Evolutionary conservation across 768 basidiomycete species (phyloP).

Genomic region (Mycena venus): DNA sequence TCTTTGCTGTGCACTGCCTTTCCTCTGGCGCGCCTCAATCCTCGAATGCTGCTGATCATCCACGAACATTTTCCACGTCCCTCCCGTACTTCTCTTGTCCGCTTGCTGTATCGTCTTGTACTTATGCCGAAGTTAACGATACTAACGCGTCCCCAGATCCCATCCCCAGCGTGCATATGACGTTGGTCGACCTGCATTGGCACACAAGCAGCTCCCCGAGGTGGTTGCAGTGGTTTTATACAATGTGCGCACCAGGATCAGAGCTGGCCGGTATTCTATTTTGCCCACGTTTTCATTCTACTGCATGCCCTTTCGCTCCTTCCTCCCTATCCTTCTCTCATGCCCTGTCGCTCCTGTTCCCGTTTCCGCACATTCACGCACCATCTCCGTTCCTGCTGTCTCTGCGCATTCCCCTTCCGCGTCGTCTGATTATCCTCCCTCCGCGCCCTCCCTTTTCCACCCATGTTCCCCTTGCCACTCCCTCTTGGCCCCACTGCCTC

Average conservation of each 20-base stretch:
- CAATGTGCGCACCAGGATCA: not conserved
- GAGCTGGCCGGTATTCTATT: not conserved
- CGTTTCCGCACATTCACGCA: not conserved
- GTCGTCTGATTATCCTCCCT: not conserved
- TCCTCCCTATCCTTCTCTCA: not conserved
- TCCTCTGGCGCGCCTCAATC: not conserved
- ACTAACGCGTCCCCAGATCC: not conserved
- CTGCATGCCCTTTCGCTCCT: no score
- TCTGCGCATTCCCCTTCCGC: not conserved
- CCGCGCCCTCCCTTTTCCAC: not conserved
- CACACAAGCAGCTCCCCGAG: not conserved
- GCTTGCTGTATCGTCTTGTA: not conserved
- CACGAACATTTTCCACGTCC: not conserved
- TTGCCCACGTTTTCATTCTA: not conserved
- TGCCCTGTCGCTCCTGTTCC: not conserved
- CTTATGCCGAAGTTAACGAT: not conserved
- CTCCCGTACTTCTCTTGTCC: not conserved
- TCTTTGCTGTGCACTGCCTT: not conserved
- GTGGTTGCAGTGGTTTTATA: not conserved
- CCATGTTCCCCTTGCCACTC: not conserved
- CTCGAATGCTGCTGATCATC: not conserved
- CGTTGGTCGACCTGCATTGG: not conserved
- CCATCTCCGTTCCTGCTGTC: not conserved
- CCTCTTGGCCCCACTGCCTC: not conserved
- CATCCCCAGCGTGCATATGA: not conserved